phyloP scores from a whole-genome alignment of 177 flowering plant genomes.

The Vitis hybrid region DNA sequence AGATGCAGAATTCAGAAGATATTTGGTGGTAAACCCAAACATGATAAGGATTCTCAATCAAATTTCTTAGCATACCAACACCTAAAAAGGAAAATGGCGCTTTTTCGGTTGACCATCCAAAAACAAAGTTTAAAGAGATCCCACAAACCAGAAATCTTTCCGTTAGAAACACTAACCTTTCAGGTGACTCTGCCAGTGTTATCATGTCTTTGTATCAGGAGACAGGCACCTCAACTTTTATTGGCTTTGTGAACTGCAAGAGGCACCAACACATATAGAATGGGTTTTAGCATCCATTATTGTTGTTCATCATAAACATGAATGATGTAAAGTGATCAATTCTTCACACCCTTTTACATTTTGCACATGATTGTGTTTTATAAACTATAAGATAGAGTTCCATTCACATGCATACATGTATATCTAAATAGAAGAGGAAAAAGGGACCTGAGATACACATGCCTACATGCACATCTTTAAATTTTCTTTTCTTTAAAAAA shows the following conservation, averaged over 20 bases:
- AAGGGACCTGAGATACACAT: neutral
- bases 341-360: neutral
- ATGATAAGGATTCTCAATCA: no score
- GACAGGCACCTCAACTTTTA: conserved; percentile 48
- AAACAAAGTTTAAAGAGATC: neutral
- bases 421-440: no score
- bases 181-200: conserved; percentile 16
- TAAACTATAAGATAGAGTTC: no score
- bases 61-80: no score
- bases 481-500: neutral
- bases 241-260: conserved; percentile 68
- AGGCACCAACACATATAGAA: conserved; percentile 14
- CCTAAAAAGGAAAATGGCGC: no score
- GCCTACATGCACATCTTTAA: neutral
- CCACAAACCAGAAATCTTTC: neutral
- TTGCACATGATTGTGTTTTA: no score
- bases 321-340: no score
- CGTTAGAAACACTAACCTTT: conserved; percentile 21
- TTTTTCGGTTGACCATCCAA: neutral
- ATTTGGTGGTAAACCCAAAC: no score
- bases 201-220: conserved; percentile 26
- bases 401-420: no score
- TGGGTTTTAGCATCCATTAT: neutral
- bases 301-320: no score
- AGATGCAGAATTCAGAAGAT: no score